Conservation (phyloP, 31 red algal genomes). For the Endocladia muricata region DNA sequence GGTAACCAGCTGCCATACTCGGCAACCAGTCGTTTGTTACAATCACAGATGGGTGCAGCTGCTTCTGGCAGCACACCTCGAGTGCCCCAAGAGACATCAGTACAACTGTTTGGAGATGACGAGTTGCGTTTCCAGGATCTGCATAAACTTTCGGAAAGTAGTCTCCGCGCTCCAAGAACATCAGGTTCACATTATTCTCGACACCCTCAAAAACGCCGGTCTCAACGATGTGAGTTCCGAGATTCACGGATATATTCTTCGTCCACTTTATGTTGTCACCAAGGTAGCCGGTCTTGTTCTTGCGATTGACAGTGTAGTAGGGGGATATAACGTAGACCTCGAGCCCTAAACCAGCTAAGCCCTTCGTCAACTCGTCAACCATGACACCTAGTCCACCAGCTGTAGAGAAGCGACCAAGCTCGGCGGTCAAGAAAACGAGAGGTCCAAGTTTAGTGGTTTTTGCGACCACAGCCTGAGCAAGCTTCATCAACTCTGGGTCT, state of each 20-base stretch:
- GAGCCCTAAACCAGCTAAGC: conserved; percentile 83
- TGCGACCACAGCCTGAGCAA: conserved; percentile 55
- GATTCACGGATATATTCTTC: conserved; percentile 81
- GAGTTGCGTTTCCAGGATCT: conserved; percentile 73
- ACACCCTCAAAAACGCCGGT: conserved; percentile 89
- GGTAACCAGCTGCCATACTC: conserved; percentile 88
- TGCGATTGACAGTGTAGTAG: conserved; percentile 95
- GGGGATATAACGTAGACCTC: conserved; percentile 99
- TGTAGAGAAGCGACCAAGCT: conserved; percentile 95
- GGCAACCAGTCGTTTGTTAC: conserved; percentile 98
- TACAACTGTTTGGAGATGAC: conserved; percentile 85
- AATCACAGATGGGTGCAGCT: conserved; percentile 75
- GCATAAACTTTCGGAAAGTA: conserved; percentile 96
- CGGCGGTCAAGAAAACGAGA: conserved; percentile 90
- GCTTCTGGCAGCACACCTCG: conserved; percentile 90
- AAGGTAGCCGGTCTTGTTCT: conserved; percentile 90
- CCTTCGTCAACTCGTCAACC: conserved; percentile 98
- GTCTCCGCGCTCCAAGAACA: conserved; percentile 96
- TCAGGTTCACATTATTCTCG: conserved; percentile 88
- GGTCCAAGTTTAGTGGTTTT: conserved; percentile 88
- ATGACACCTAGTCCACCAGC: conserved; percentile 97
- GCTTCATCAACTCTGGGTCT: conserved; percentile 33
- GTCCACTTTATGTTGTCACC: conserved; percentile 93
- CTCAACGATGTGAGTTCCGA: conserved; percentile 84
- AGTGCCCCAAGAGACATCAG: conserved; percentile 84